These are phyloP conservation scores for Hortiboletus campestris DNA, from an alignment of 768 basidiomycete genomes.

Conservation along the genomic window DNA sequence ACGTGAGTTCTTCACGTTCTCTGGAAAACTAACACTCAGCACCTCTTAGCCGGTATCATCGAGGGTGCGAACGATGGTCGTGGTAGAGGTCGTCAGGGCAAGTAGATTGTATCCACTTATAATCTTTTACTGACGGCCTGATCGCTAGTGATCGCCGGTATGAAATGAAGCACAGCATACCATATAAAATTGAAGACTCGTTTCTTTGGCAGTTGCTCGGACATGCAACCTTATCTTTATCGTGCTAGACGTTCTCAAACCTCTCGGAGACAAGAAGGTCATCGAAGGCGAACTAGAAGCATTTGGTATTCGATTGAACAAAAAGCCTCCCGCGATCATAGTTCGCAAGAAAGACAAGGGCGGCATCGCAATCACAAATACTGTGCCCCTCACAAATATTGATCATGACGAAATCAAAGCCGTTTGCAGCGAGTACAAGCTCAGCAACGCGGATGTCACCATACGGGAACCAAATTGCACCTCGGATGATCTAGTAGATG, in stretches of 20 bases:
- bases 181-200: constrained; percentile 3
- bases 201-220: constrained; percentile 68
- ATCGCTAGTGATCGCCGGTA: constrained; percentile 71
- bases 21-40: constrained; percentile 11
- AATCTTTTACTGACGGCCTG: constrained; percentile 15
- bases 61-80: constrained; percentile 96
- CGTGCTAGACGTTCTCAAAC: constrained; percentile 96
- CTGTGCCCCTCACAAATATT: constrained; percentile 92
- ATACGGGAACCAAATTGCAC: constrained; percentile 92
- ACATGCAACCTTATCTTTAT: constrained; percentile 99
- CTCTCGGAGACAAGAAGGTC: constrained; percentile 90
- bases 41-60: constrained; percentile 81
- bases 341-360: constrained; percentile 90
- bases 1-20: constrained; percentile 50
- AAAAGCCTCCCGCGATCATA: constrained; percentile 83
- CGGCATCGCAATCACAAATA: constrained; percentile 90
- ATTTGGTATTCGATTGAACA: constrained; percentile 97
- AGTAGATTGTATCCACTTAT: constrained; percentile 28
- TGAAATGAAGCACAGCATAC: constrained; percentile 20
- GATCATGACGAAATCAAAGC: constrained; percentile 97
- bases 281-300: constrained; percentile 94
- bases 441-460: constrained; percentile 86
- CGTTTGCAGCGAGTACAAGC: constrained; percentile 86
- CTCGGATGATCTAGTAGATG: constrained; percentile 94
- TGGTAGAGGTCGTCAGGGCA: constrained; percentile 92